Evolutionary conservation across 1,284 basidiomycete species (phyloP), one percentile per base, ranked within the genome.

Genomic region (Earliella scabrosa): DNA sequence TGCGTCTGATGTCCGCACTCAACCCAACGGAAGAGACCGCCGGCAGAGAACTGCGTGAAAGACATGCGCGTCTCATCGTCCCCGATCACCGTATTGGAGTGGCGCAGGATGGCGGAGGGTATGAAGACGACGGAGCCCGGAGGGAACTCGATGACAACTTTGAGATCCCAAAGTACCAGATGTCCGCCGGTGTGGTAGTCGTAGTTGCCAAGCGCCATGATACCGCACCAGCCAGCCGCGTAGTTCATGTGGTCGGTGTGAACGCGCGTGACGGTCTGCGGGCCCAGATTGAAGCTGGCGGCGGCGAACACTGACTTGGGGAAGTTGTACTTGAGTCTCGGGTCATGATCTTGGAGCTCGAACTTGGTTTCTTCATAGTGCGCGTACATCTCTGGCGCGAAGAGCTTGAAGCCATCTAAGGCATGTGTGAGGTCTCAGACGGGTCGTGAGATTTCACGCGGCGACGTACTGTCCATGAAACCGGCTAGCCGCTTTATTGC

Each of bases 81-180:
- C 1, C 20, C 29, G 13, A 72, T 48, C 0, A 62, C 49, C 2
- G 63, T 61, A 47, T 73, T 73, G n/a, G 61, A 65, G 46, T 73
- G 71, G 0, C 34, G 26, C 7, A 71, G 23, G 3, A 55, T 47
- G 1, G 65, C 69, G 2, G 71, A 73, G 0, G 67, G 69, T 44
- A 73, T 52, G 24, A 69, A 60, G 20, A 69, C 62, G 6, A 62
- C 48, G 1, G 60, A 47, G 4, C 65, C 61, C 0, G 61, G 60
- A 7, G 65, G 64, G 36, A 72, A 68, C 34, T 70, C 61, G 21
- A 73, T 54, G 7, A 69, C 46, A 4, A 68, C 39, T 20, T 58
- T 55, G 13, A 68, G 49, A 20, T 67, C 63, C 44, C 59, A 63
- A 2, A 73, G 58, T 1, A 71, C 35, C 9, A 73, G 39, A 40